Conservation (phyloP, 1,139 yeast genomes). For the Magnusiomyces tetraspermus region DNA sequence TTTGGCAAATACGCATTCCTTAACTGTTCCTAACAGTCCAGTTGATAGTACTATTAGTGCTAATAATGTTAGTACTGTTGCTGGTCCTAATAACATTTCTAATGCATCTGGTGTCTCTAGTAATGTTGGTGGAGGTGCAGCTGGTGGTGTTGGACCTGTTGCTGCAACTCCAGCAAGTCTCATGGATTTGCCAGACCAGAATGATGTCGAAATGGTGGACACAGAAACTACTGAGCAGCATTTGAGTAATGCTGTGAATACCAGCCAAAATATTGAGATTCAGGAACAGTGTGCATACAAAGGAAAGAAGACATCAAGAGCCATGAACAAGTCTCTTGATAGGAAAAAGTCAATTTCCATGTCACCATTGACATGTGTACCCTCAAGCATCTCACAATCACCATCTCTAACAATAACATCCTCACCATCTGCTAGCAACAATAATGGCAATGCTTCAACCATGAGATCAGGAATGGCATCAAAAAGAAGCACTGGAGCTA, state of each 20-base stretch:
- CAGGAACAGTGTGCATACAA: neutral
- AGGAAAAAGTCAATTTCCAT: slow-evolving; percentile 1
- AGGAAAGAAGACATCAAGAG: neutral
- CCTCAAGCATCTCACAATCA: slow-evolving; percentile 12
- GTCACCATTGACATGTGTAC: slow-evolving; percentile 14
- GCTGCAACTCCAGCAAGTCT: slow-evolving; percentile 36
- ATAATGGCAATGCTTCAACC: neutral
- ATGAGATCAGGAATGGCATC: neutral
- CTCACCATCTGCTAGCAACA: slow-evolving; percentile 20
- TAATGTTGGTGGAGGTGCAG: neutral
- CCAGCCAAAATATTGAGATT: slow-evolving; percentile 20
- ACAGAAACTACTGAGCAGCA: slow-evolving; percentile 20
- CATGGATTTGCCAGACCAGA: slow-evolving; percentile 32
- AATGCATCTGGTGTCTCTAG: slow-evolving; percentile 15
- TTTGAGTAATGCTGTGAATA: slow-evolving; percentile 22
- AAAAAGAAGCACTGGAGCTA: neutral
- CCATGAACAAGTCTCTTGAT: neutral
- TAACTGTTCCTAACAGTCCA: too few relatives aligned
- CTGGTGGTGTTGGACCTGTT: slow-evolving; percentile 6
- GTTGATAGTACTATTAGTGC: too few relatives aligned
- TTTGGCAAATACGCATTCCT: too few relatives aligned
- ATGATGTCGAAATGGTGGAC: slow-evolving; percentile 14
- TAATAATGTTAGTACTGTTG: too few relatives aligned
- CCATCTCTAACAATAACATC: too few relatives aligned
- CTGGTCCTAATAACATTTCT: too few relatives aligned